A percentile compares a stretch with the other conserved stretches of the same genome.
These are phyloP conservation scores for Populus trichocarpa DNA, from an alignment of 441 rosid species.

Conservation along the genomic window DNA sequence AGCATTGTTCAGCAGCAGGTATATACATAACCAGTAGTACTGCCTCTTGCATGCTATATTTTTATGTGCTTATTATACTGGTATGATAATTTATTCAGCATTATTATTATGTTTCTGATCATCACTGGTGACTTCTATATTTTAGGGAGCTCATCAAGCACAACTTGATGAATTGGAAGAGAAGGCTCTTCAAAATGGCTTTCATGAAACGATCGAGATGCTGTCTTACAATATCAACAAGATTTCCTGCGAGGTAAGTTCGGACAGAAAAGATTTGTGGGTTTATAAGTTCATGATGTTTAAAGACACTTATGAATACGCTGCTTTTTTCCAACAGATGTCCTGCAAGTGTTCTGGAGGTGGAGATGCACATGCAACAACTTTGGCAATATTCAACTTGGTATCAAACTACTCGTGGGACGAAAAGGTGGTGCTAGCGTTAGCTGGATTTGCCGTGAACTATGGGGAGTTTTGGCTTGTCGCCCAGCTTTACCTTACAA, in stretches of 20 bases:
- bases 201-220: slow-evolving; percentile 36
- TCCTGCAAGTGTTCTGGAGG: slow-evolving; percentile 60
- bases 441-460: slow-evolving; percentile 74
- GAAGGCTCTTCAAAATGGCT: slow-evolving; percentile 25
- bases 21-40: slow-evolving; percentile 5
- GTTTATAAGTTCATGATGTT: not conserved
- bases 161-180: slow-evolving; percentile 39
- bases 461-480: slow-evolving; percentile 81
- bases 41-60: slow-evolving; percentile 5
- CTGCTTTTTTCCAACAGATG: slow-evolving; percentile 35
- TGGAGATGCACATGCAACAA: slow-evolving; percentile 52
- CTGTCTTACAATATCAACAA: slow-evolving; percentile 40
- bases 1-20: slow-evolving; percentile 16
- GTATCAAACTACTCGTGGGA: slow-evolving; percentile 67
- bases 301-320: too few relatives aligned
- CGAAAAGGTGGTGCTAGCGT: slow-evolving; percentile 59
- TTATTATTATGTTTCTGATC: not conserved
- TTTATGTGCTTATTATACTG: not conserved
- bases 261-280: too few relatives aligned
- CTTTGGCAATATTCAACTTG: slow-evolving; percentile 45
- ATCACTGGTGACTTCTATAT: not conserved
- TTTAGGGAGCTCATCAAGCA: slow-evolving; percentile 29
- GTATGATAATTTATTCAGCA: not conserved
- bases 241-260: slow-evolving; percentile 56
- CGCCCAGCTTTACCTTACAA: slow-evolving; percentile 50